Evolutionary conservation across 2,329 filamentous ascomycete species (phyloP).

Genomic region (Herpotrichia juniperi): DNA sequence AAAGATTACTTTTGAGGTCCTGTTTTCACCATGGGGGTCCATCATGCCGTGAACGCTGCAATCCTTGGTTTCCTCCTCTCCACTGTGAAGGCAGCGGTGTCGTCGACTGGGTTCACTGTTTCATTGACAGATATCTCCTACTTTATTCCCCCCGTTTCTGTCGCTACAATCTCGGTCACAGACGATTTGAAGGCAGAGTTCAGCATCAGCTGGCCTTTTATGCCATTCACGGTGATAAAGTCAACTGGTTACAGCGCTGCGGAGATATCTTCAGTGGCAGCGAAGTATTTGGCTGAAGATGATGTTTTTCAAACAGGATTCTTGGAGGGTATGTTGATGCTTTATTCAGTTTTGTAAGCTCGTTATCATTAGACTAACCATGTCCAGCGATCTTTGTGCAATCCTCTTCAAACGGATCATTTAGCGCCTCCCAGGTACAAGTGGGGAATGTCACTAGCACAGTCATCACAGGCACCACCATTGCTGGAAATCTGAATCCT

Average conservation of each 20-base stretch:
- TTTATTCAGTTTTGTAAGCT: not conserved
- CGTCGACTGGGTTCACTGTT: conserved; percentile 49
- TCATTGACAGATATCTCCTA: conserved; percentile 47
- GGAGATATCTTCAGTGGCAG: conserved; percentile 28
- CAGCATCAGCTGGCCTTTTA: conserved; percentile 28
- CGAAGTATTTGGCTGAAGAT: conserved; percentile 40
- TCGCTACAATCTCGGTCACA: conserved; percentile 37
- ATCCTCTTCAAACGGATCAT: conserved; percentile 5
- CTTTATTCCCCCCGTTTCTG: conserved; percentile 47
- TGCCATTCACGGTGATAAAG: conserved; percentile 48
- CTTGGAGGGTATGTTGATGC: conserved; percentile 33
- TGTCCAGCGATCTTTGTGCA: conserved; percentile 28
- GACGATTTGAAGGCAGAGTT: conserved; percentile 24
- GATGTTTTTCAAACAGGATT: conserved; percentile 52
- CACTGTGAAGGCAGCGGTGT: conserved; percentile 19
- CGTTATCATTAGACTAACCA: not conserved
- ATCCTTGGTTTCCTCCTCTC: not conserved
- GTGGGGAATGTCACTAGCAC: not conserved
- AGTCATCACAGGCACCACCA: not conserved
- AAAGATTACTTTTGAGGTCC: too few species aligned
- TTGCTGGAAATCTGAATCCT: conserved; percentile 36
- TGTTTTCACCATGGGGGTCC: too few species aligned
- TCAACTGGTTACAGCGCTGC: conserved; percentile 26
- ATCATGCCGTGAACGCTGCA: not conserved
- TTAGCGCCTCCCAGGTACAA: not conserved